A percentile compares a stretch with the other conserved stretches of the same genome.
Evolutionary conservation across 2,329 filamentous ascomycete species (phyloP).

Genomic region (Fragosphaeria purpurea): DNA sequence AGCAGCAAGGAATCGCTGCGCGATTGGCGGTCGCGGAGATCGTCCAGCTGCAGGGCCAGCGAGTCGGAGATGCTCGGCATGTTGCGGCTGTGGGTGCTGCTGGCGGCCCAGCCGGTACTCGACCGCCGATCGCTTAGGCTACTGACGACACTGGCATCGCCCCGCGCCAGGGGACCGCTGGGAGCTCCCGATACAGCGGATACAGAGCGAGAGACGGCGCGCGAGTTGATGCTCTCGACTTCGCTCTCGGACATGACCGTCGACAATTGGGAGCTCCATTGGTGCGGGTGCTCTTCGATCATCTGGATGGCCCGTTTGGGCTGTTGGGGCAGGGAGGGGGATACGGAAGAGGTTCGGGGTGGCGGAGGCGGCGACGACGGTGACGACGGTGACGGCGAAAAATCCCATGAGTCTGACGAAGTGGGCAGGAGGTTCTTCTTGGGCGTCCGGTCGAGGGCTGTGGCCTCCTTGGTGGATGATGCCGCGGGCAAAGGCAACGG

Average conservation of each 20-base stretch:
- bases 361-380: constrained; percentile 11
- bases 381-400: constrained; percentile 14
- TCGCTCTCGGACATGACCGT: constrained; percentile 56
- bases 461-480: constrained; percentile 2
- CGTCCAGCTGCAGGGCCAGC: constrained; percentile 34
- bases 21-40: constrained; percentile 18
- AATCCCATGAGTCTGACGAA: constrained; percentile 17
- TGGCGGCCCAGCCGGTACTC: constrained; percentile 32
- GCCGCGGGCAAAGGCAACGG: constrained; percentile 9
- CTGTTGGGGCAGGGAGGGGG: constrained; percentile 8
- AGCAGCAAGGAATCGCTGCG: constrained; percentile 31
- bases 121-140: constrained; percentile 26
- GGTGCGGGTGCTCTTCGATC: constrained; percentile 41
- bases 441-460: constrained; percentile 4
- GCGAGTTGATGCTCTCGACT: constrained; percentile 31
- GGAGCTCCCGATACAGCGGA: constrained; percentile 32
- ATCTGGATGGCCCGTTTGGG: constrained; percentile 26
- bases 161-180: constrained; percentile 11
- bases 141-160: constrained; percentile 19
- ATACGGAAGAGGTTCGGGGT: not conserved
- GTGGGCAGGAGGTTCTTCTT: not conserved
- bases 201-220: constrained; percentile 36
- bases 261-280: constrained; percentile 56
- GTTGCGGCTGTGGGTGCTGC: constrained; percentile 40
- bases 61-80: constrained; percentile 50